Conservation (phyloP, 2,329 filamentous ascomycete species). For the Exophiala calicioides region DNA sequence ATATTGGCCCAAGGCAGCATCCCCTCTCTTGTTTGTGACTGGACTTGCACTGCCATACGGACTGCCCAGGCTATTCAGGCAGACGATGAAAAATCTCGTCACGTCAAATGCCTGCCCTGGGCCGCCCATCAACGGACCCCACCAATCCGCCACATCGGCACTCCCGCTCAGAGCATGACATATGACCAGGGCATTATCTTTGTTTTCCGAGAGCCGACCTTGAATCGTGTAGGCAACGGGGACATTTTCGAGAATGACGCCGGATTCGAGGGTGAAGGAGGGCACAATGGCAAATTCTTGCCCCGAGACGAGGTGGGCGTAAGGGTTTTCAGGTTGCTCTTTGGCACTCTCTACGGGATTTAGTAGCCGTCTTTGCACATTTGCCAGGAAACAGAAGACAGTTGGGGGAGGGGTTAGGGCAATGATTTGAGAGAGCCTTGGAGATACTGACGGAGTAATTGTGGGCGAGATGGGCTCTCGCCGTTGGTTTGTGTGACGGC, state of each 20-base stretch:
- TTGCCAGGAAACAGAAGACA: conserved; percentile 5
- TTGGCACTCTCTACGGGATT: conserved; percentile 57
- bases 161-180: conserved; percentile 57
- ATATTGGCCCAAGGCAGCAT: conserved; percentile 72
- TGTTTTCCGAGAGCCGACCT: conserved; percentile 56
- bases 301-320: conserved; percentile 79
- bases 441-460: conserved; percentile 42
- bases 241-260: conserved; percentile 76
- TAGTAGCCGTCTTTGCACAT: conserved; percentile 52
- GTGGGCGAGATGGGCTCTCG: conserved; percentile 8
- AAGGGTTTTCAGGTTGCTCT: conserved; percentile 87
- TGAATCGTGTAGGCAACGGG: conserved; percentile 66
- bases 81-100: conserved; percentile 56
- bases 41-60: conserved; percentile 58
- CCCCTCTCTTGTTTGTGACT: conserved; percentile 78
- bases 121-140: conserved; percentile 56
- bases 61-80: conserved; percentile 56
- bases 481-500: conserved; percentile 12
- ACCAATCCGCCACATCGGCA: conserved; percentile 59
- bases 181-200: conserved; percentile 66
- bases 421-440: no score
- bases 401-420: conserved; percentile 2
- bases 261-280: conserved; percentile 89
- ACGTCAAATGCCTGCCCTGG: conserved; percentile 57
- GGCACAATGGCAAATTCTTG: conserved; percentile 86